A percentile compares a stretch with the other conserved stretches of the same genome.
These are phyloP conservation scores for Coemansia reversa DNA, from an alignment of 192 early-diverging fungal species.

Conservation along the genomic window DNA sequence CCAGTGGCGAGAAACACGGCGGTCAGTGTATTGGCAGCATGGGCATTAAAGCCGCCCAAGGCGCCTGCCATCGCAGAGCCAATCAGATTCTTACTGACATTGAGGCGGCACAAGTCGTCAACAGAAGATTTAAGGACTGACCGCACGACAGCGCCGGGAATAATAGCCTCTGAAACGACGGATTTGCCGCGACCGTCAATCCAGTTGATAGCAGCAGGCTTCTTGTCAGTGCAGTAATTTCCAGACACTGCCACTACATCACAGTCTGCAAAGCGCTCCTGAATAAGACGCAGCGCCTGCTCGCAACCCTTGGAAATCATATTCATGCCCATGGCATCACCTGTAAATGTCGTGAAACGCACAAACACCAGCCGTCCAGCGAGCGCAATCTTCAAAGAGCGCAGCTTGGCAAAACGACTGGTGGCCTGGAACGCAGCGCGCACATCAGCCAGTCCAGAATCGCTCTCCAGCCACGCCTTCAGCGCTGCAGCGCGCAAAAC, in stretches of 20 bases:
- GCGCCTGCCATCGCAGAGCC: conserved; percentile 93
- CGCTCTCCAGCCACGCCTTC: conserved; percentile 73
- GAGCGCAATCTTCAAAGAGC: conserved; percentile 74
- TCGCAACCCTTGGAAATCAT: conserved; percentile 97
- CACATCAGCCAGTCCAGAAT: conserved; percentile 60
- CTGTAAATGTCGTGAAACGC: conserved; percentile 86
- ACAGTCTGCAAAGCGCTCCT: conserved; percentile 68
- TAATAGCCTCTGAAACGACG: conserved; percentile 80
- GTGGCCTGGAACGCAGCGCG: conserved; percentile 84
- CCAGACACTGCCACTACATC: conserved; percentile 79
- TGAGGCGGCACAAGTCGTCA: conserved; percentile 71
- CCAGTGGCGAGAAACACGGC: conserved; percentile 89
- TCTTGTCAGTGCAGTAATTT: conserved; percentile 97
- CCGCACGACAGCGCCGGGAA: conserved; percentile 75
- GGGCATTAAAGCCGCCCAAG: conserved; percentile 91
- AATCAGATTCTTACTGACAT: conserved; percentile 86
- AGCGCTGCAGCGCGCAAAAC: conserved; percentile 63
- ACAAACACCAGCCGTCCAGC: conserved; percentile 83
- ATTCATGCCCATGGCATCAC: conserved; percentile 99
- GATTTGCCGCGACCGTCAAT: conserved; percentile 96
- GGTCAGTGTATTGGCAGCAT: conserved; percentile 91
- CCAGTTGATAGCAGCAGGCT: conserved; percentile 96
- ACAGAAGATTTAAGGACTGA: conserved; percentile 88
- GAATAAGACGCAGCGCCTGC: conserved; percentile 66
- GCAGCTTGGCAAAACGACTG: conserved; percentile 83